These are phyloP conservation scores for Delonix regia DNA, from an alignment of 306 rosid genomes.

Conservation along the genomic window DNA sequence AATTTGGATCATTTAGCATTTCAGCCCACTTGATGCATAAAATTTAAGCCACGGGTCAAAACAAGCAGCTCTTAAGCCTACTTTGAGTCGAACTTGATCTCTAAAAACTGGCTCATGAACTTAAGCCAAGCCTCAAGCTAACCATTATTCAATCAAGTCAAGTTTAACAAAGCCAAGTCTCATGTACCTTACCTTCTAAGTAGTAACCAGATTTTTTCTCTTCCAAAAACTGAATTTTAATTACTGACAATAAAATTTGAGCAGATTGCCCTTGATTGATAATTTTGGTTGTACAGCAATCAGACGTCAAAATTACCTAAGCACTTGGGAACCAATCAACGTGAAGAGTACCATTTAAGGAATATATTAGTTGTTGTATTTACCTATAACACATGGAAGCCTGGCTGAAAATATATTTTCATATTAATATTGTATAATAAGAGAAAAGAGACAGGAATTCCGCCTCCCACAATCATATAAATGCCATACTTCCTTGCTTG, in stretches of 20 bases:
- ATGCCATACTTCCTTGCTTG: neutral
- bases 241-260: neutral
- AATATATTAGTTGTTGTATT: neutral
- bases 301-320: neutral
- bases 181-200: neutral
- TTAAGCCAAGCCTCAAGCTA: neutral
- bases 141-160: neutral
- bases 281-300: neutral
- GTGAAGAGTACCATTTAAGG: neutral
- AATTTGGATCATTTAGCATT: neutral
- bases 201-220: neutral
- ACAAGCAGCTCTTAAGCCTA: neutral
- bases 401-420: neutral
- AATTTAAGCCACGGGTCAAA: neutral
- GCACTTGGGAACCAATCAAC: neutral
- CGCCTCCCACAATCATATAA: neutral
- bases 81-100: neutral
- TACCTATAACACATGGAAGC: neutral
- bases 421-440: neutral
- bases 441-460: neutral
- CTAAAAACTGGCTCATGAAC: too few relatives aligned
- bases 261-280: neutral
- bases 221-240: neutral
- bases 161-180: neutral
- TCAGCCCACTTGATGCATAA: neutral